Conservation (phyloP, 768 basidiomycete genomes). For the Obba rivulosa region DNA sequence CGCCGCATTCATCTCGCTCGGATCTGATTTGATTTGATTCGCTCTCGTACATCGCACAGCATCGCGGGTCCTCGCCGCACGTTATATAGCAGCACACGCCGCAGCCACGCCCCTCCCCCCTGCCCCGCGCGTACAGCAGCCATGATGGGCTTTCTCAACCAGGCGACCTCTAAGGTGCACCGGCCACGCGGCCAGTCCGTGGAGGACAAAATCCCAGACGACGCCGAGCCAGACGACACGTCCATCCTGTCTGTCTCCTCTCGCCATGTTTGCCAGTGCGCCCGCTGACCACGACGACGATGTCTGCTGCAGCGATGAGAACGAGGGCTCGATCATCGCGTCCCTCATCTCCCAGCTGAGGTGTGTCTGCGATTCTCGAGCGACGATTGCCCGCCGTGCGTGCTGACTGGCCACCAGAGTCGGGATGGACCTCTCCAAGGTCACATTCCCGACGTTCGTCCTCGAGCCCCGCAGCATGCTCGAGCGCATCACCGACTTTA, state of each 20-base stretch:
- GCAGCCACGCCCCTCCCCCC: constrained; percentile 1
- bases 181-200: constrained; percentile 65
- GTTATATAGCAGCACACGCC: constrained; percentile 4
- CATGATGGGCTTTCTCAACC: constrained; percentile 81
- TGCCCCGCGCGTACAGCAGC: constrained; percentile 12
- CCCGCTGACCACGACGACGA: constrained; percentile 27
- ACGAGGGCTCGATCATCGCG: constrained; percentile 87
- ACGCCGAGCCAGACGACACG: constrained; percentile 85
- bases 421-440: constrained; percentile 95
- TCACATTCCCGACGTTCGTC: constrained; percentile 92
- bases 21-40: too few species aligned
- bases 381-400: not conserved
- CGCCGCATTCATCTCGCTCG: too few species aligned
- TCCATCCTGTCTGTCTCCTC: constrained; percentile 69
- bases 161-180: constrained; percentile 57
- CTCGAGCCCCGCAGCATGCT: constrained; percentile 96
- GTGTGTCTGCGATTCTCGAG: constrained; percentile 32
- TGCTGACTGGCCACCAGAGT: constrained; percentile 43
- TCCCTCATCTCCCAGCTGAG: constrained; percentile 86
- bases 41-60: not conserved
- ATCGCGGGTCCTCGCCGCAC: not conserved
- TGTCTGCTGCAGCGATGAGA: constrained; percentile 62
- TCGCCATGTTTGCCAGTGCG: constrained; percentile 23
- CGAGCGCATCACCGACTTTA: constrained; percentile 98
- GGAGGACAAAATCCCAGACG: constrained; percentile 70